Base-by-base conservation (phyloP, 768 basidiomycete genomes). In the Panaeolus papilionaceus region DNA sequence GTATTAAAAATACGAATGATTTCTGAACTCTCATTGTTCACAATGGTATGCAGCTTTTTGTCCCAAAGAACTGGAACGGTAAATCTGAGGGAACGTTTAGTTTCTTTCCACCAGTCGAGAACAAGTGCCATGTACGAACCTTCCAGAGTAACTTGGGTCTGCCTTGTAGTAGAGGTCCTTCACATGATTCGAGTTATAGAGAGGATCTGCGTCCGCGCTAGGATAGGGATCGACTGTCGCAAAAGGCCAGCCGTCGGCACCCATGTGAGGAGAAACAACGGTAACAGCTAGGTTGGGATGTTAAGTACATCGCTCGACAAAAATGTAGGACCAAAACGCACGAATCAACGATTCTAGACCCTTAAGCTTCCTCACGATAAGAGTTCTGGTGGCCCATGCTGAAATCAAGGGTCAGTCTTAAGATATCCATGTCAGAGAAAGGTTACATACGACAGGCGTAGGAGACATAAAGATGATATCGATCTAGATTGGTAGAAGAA, bases 21-120 rank as follows among this genome's bases (percentile, higher is more conserved):
- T 80, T 99, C 97, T 2, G 92, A 89, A 70, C 90, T 92, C 76
- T 99, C 97, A 76, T 98, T 99, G 82, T 95, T 98, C 67, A 99
- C 98, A 71, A 98, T 92, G 45, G 91, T 92, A 54, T 90, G 80
- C 49, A 76, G 81, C 77, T 96, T 93, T 82, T 90, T 96, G 80
- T 99, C 98, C 94, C 95, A 99, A 5, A 99, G 83, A 39, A 95
- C 79, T 5, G 96, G 96, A 9, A 95, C 93, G 1, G 95, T 95
- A 82, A 94, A 95, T 44, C 92, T 88, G 65, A 12, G 47, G 16
- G 28, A 63, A n/a, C 28, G 23, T 51, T 18, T 63, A 23, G 38
- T 39, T 6, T 64, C 64, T n/a, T 11, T 1, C 26, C 40, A 40
- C 65, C 37, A 28, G 38, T 12, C 28, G 20, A 66, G 40, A 64